These are phyloP conservation scores for Asterophora parasitica DNA, from an alignment of 768 basidiomycete genomes.

Conservation along the genomic window DNA sequence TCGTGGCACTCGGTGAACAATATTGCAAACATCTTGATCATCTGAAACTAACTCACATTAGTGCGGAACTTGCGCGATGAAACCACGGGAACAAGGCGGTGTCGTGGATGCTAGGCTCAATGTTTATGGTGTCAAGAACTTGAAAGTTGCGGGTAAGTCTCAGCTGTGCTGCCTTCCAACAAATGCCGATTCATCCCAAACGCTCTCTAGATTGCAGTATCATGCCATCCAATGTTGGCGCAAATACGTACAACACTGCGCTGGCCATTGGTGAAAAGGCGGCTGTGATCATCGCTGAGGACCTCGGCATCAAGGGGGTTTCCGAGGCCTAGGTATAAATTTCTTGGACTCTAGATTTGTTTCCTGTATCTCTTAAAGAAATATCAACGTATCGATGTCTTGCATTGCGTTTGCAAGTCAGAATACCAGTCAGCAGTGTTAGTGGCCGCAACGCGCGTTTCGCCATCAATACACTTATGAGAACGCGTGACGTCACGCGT, in stretches of 20 bases:
- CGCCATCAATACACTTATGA: no score
- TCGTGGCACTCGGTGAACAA: slow-evolving; percentile 41
- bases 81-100: slow-evolving; percentile 49
- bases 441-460: no score
- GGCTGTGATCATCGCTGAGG: slow-evolving; percentile 53
- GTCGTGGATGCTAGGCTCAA: slow-evolving; percentile 61
- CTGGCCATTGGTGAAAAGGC: slow-evolving; percentile 58
- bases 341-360: no score
- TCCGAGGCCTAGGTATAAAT: background rate
- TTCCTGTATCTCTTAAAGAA: no score
- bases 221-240: slow-evolving; percentile 33
- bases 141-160: slow-evolving; percentile 53
- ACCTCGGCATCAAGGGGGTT: slow-evolving; percentile 29
- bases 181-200: background rate
- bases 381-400: no score
- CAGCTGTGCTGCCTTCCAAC: background rate
- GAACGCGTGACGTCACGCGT: slow-evolving; percentile 17
- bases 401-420: no score
- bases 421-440: no score
- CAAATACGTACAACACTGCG: slow-evolving; percentile 39
- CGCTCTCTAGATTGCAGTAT: slow-evolving; percentile 31
- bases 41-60: slow-evolving; percentile 16
- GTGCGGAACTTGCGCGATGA: slow-evolving; percentile 70
- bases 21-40: background rate
- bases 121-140: slow-evolving; percentile 52